phyloP scores from a whole-genome alignment of 2,329 filamentous ascomycete genomes.

The Fusarium sp. region DNA sequence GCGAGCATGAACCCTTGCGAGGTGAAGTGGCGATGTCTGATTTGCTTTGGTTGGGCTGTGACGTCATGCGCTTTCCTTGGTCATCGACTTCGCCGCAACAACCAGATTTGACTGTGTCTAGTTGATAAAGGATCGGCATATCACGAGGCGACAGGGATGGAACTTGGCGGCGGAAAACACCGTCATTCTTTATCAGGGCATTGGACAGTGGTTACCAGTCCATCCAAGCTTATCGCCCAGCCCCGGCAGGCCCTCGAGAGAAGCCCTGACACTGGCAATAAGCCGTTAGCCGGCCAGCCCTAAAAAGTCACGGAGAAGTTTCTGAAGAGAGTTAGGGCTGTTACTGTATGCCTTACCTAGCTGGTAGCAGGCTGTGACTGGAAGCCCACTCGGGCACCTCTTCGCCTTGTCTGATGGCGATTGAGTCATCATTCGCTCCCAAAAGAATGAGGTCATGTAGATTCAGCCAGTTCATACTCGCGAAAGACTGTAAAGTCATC shows the following conservation, averaged over 20 bases:
- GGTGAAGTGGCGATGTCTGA: slow-evolving; percentile 23
- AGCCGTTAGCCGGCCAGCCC: not conserved
- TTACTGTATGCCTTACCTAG: not conserved
- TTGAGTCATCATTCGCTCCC: not conserved
- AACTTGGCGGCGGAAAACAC: not conserved
- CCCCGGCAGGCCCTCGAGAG: not conserved
- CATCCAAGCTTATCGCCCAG: not conserved
- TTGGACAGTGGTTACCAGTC: not conserved
- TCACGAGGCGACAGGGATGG: not conserved
- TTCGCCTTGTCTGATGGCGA: not conserved
- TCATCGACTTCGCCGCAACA: not conserved
- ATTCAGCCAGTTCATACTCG: not conserved
- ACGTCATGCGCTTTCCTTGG: slow-evolving; percentile 23
- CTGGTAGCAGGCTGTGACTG: not conserved
- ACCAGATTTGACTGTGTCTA: slow-evolving; percentile 27
- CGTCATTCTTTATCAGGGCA: not conserved
- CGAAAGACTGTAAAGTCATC: not conserved
- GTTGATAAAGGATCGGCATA: not conserved
- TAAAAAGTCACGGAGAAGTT: not conserved
- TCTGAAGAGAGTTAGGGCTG: not conserved
- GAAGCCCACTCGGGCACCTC: not conserved
- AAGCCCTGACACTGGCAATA: not conserved
- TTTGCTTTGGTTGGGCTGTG: slow-evolving; percentile 1
- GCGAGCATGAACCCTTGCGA: not conserved
- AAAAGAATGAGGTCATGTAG: not conserved